Conservation (phyloP, 192 early-diverging fungal species). For the Backusella luteola region DNA sequence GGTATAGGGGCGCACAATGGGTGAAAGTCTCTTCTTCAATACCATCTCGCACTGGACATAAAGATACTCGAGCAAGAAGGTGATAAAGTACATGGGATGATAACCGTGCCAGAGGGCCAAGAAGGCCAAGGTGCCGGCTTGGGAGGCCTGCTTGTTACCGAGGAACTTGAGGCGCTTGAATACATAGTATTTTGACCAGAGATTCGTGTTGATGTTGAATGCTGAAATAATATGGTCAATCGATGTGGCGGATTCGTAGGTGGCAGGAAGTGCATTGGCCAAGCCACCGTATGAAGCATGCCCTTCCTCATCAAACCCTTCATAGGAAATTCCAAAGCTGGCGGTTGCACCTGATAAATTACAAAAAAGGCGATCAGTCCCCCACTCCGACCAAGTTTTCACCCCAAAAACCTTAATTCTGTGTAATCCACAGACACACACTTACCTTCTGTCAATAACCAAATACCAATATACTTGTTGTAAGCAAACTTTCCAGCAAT, state of each 20-base stretch:
- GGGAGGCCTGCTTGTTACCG: constrained; percentile 55
- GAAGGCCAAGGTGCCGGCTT: constrained; percentile 45
- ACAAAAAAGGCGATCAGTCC: neutral
- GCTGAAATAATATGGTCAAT: constrained; percentile 50
- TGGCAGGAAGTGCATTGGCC: constrained; percentile 40
- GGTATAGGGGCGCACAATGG: constrained; percentile 34
- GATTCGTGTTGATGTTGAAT: constrained; percentile 69
- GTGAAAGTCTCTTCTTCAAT: constrained; percentile 31
- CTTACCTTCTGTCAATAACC: constrained; percentile 56
- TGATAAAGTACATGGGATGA: constrained; percentile 55
- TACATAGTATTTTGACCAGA: constrained; percentile 61
- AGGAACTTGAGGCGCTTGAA: constrained; percentile 59
- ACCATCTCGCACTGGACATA: constrained; percentile 50
- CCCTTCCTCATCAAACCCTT: constrained; percentile 48
- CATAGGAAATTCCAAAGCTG: constrained; percentile 56
- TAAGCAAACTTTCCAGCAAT: constrained; percentile 49
- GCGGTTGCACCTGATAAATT: constrained; percentile 42
- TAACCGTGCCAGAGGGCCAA: constrained; percentile 67
- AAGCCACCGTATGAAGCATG: constrained; percentile 49
- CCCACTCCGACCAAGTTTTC: neutral
- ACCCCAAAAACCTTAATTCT: constrained; percentile 13
- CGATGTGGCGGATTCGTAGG: constrained; percentile 52
- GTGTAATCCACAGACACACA: neutral
- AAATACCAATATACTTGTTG: constrained; percentile 64
- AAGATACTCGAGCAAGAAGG: constrained; percentile 58